Base-by-base conservation (phyloP, 148 eudicot genomes). In the Rhododendron mucronatum region DNA sequence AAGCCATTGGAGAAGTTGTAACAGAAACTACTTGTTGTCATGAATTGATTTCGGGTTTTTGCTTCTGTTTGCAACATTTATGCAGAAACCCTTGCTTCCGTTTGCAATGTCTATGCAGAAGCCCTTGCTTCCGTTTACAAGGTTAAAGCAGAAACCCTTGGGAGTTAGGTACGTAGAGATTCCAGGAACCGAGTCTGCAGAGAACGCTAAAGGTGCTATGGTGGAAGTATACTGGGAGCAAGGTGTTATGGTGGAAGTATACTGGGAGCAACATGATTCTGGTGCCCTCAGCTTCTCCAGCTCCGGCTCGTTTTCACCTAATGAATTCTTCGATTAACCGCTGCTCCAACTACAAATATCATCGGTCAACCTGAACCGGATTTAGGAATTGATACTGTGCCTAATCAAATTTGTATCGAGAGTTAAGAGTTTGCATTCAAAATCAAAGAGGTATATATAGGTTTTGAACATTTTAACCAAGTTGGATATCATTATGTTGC, bases 211-310 rank as follows among this genome's bases (percentile, higher is more conserved):
- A 80, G 95, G 98, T 74, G 28, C 88, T 33, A 95, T 96, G 99
- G 98, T 94, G 12, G 95, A 59, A 59, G 65, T 59, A 18, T 0
- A 5, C 65, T 59, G 65, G 65, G 23, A 59, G 18, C 65, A 59
- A 83, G 96, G 98, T 78, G 39, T 88, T 41, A 96, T 96, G 98
- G 98, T 95, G 7, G 95, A 94, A 88, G 93, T 96, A 20, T 88
- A 88, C 45, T 95, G 96, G 98, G 93, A 92, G 69, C 95, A 92
- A 86, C 95, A 95, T 89, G 99, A 96, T 84, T 84, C 94, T 11
- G 98, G 95, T 63, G 50, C 92, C 18, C 94, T 96, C 84, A 93
- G 98, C 89, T 90, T 96, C 79, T 90, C 98, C 2, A 95, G 96
- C 48, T 85, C 93, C 87, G 92, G 21, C 99, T 1, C 61, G 71